A percentile compares a stretch with the other conserved stretches of the same genome.
These are phyloP conservation scores for Pseudogymnoascus sp. DNA, from an alignment of 2,329 filamentous ascomycete genomes.

Conservation along the genomic window DNA sequence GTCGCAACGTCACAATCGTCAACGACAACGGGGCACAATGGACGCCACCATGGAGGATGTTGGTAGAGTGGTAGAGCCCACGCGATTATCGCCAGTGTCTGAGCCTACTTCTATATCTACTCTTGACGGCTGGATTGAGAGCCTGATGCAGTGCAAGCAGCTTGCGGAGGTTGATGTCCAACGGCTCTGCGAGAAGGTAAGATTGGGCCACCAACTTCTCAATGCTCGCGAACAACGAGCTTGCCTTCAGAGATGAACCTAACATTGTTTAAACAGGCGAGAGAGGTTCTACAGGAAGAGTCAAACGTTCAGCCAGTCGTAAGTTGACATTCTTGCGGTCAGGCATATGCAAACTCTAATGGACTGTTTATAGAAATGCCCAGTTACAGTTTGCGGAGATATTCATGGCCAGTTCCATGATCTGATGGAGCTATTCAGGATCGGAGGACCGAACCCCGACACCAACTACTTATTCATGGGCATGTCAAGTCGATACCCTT, in stretches of 20 bases:
- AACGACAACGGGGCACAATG: slow-evolving; percentile 43
- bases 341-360: background rate
- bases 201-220: slow-evolving; percentile 24
- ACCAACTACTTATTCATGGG: slow-evolving; percentile 98
- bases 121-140: slow-evolving; percentile 97
- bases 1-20: slow-evolving; percentile 8
- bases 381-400: slow-evolving; percentile 64
- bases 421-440: slow-evolving; percentile 90
- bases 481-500: slow-evolving; percentile 30
- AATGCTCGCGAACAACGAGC: background rate
- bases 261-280: slow-evolving; percentile 49
- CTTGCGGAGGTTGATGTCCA: slow-evolving; percentile 89
- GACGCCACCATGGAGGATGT: slow-evolving; percentile 99
- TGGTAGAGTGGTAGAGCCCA: slow-evolving; percentile 69
- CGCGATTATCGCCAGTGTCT: slow-evolving; percentile 64
- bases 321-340: slow-evolving; percentile 32
- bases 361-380: slow-evolving; percentile 9
- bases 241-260: background rate
- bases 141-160: slow-evolving; percentile 97
- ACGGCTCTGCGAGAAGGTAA: slow-evolving; percentile 93
- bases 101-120: slow-evolving; percentile 88
- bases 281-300: slow-evolving; percentile 94
- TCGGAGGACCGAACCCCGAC: slow-evolving; percentile 87
- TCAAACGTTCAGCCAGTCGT: slow-evolving; percentile 99
- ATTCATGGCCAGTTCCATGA: slow-evolving; percentile 97